A percentile compares a stretch with the other conserved stretches of the same genome.
Conservation (phyloP, 257 asterid species). For the Rhazya stricta region DNA sequence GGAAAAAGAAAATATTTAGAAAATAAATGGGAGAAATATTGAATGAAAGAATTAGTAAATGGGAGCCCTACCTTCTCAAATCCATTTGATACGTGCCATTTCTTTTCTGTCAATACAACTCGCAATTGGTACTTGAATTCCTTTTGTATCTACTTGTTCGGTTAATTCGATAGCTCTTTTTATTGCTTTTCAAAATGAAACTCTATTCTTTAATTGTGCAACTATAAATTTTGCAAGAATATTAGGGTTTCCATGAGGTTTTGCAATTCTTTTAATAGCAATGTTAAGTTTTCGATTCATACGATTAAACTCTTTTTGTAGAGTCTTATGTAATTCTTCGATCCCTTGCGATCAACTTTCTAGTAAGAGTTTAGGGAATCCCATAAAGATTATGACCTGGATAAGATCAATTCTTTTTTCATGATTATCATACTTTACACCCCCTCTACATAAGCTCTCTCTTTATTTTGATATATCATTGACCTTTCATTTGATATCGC, state of each 20-base stretch:
- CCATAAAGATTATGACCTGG: no score
- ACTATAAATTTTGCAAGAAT: not conserved
- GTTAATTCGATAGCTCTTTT: slow-evolving; percentile 5
- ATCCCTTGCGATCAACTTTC: no score
- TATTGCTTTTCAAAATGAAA: not conserved
- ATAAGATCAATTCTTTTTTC: no score
- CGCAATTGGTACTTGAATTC: slow-evolving; percentile 10
- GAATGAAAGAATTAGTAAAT: no score
- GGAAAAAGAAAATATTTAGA: no score
- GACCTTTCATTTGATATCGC: no score
- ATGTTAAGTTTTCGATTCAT: not conserved
- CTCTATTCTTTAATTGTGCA: not conserved
- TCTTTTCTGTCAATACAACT: slow-evolving; percentile 6
- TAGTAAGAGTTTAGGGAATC: no score
- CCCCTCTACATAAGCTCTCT: no score
- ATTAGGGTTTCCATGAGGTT: not conserved
- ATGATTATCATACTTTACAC: no score
- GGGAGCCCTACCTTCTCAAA: not conserved
- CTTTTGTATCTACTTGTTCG: slow-evolving; percentile 14
- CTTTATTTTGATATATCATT: no score
- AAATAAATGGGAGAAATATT: no score
- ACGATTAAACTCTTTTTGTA: not conserved
- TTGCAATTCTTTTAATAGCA: not conserved
- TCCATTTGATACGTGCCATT: slow-evolving; percentile 5
- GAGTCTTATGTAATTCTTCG: no score